Base-by-base conservation (phyloP, 129 eudicot species). In the Apium graveolens region DNA sequence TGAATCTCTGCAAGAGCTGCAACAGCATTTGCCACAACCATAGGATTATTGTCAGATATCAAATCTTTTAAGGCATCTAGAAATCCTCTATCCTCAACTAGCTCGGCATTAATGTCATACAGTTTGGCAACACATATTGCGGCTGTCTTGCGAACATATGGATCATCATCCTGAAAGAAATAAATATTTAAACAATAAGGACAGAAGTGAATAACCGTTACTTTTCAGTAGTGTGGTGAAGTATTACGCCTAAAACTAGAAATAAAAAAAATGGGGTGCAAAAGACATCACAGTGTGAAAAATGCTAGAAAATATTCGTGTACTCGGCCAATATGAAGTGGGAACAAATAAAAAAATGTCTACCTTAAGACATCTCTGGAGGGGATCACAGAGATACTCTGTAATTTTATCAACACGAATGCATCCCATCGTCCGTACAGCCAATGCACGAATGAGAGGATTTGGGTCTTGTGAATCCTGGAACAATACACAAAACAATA, bases 1-100 rank as follows among this genome's bases (percentile, higher is more conserved):
- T 96, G 99, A 86, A 96, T 96, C 88, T 96, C 99, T 1, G 99
- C 92, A 72, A 96, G 93, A 73, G 99, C 95, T 45, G 99, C 99
- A 76, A 96, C 97, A 87, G 99, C 99, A 85, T 96, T 96, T 51
- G 99, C 99, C 81, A 96, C 99, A 77, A 96, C 99, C 99, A 96
- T 96, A 75, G 99, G 99, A 77, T 96, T 96, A 82, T 96, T 96
- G 87, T 96, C 99, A 62, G 99, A 96, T 86, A 96, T 96, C 82
- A 96, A 89, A 83, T 96, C 99, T 87, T 92, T 96, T 70, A 96
- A 93, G 68, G 97, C 92, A 72, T 96, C 99, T 79, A 96, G 86
- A 84, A 96, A 96, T 32, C 99, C 99, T 81, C 97, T 90, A 80
- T 96, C 99, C 82, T 96, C 99, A 79, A 96, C 99, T 84, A 96